phyloP scores from a whole-genome alignment of 257 asterid species.

The Knoxia roxburghii region DNA sequence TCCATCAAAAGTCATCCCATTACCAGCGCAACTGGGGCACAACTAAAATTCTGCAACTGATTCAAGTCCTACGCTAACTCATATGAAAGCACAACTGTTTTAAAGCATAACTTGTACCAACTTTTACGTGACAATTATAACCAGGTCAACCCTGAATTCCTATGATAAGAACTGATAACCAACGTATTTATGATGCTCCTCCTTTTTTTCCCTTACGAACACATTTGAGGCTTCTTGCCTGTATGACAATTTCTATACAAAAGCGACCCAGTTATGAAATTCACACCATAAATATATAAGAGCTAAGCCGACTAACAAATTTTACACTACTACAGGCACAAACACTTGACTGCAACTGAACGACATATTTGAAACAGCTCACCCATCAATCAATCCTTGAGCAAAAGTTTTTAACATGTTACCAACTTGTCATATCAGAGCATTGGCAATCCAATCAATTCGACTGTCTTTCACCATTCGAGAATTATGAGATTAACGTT shows the following conservation, averaged over 20 bases:
- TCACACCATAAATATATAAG: not conserved
- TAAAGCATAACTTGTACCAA: not conserved
- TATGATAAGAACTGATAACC: not conserved
- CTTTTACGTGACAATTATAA: not conserved
- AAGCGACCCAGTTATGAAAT: not conserved
- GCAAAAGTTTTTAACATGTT: not conserved
- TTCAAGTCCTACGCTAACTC: not conserved
- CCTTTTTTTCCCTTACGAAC: not conserved
- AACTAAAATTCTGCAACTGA: not conserved
- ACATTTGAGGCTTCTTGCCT: not conserved
- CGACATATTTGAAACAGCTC: not conserved
- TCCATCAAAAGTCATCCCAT: not conserved
- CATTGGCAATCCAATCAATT: not conserved
- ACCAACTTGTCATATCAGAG: not conserved
- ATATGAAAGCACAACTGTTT: not conserved
- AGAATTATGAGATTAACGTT: not conserved
- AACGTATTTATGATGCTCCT: not conserved
- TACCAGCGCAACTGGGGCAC: not conserved
- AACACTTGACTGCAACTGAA: not conserved
- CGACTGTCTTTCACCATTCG: not conserved
- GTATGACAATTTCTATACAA: not conserved
- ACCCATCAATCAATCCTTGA: not conserved
- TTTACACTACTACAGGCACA: not conserved
- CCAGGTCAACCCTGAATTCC: not conserved
- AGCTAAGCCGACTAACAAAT: not conserved